phyloP scores from a whole-genome alignment of 441 rosid species.

The Flueggea neowawraea region DNA sequence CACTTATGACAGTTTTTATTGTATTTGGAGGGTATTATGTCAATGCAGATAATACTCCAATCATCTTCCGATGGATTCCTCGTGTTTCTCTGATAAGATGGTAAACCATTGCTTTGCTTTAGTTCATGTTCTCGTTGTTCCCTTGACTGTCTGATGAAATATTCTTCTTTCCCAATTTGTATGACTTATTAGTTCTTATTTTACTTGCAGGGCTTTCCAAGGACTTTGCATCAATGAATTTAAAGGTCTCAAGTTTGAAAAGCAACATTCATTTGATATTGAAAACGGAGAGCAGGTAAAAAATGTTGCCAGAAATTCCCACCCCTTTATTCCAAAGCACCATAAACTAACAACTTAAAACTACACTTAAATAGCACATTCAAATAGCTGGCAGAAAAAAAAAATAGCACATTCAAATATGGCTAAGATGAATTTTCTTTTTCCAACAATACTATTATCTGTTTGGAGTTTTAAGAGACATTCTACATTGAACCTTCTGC shows the following conservation, averaged over 20 bases:
- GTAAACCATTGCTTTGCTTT: conserved; percentile 27
- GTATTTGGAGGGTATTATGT: conserved; percentile 95
- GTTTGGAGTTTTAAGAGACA: neutral
- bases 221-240: conserved; percentile 97
- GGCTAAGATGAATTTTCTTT: too few species aligned
- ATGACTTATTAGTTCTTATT: neutral
- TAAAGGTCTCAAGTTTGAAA: conserved; percentile 78
- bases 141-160: neutral
- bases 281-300: conserved; percentile 96
- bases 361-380: too few species aligned
- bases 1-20: conserved; percentile 94
- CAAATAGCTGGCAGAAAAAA: too few species aligned
- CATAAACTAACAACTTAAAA: too few species aligned
- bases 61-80: conserved; percentile 94
- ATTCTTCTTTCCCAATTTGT: neutral
- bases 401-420: too few species aligned
- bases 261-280: conserved; percentile 69
- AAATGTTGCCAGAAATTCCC: too few species aligned
- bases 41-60: conserved; percentile 87
- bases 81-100: conserved; percentile 86
- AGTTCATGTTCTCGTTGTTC: neutral
- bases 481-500: neutral
- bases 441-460: neutral
- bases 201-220: conserved; percentile 83
- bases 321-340: too few species aligned